Evolutionary conservation across 768 basidiomycete genomes (phyloP), one percentile per base, ranked within the genome.

Genomic region (Cystofilobasidium bisporidii): DNA sequence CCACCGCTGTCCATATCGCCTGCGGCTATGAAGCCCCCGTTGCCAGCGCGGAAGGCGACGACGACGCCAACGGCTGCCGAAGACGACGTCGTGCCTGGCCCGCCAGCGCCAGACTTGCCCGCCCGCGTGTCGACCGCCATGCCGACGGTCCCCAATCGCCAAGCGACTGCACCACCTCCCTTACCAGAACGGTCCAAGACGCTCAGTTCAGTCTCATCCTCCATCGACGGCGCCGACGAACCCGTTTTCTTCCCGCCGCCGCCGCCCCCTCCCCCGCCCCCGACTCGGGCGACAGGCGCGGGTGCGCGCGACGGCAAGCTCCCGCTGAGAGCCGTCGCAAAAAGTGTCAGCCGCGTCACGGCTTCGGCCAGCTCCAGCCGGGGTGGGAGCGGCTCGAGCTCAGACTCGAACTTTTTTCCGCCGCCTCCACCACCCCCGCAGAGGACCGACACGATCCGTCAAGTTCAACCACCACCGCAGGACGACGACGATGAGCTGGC

Each of bases 131-230:
- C 43, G 43, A 43, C 10, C 18, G 43, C 43, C 17, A 8, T 43
- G 14, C 43, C 43, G 12, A 12, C 36, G 10, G 43, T 43, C 20
- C 5, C 3, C 43, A 17, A 5, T 4, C 43, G 20, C 10, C 43
- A 5, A 17, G 17, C 43, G 14, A 17, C 50, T 0, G 63, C 40
- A 1, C 63, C 63, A 3, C 63, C 63, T 14, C 63, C 48, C 14
- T 36, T 64, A n/a, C 63, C 63, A 0, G 33, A 30, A 10, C 63
- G 61, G 32, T 48, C 61, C 0, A 48, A 50, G n/a, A 50, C 47
- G 20, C 20, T 43, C 43, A 43, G 43, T 15, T 17, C 43, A 5
- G 43, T 15, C 14, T 8, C 17, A 17, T 11, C 3, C 17, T 43
- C 17, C 10, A 43, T 17, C 43, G 43, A 43, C 43, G 14, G 43